Conservation (phyloP, 192 early-diverging fungal genomes). For the Linnemannia schmuckeri region DNA sequence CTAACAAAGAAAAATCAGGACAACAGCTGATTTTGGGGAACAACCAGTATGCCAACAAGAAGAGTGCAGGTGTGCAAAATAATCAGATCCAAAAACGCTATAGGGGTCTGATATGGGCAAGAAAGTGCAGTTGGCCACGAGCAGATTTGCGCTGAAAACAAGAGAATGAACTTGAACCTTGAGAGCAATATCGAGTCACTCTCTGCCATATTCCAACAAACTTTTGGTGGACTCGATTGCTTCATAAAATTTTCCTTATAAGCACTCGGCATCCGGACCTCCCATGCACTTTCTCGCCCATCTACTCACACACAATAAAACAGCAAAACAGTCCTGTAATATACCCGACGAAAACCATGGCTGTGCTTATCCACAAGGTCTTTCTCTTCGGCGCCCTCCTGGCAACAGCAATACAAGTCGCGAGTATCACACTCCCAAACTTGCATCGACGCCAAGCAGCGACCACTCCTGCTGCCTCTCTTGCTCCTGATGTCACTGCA, state of each 20-base stretch:
- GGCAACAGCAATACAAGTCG: neutral
- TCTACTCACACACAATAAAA: neutral
- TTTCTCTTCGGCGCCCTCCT: constrained; percentile 8
- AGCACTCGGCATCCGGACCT: neutral
- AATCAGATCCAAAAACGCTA: neutral
- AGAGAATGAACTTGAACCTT: neutral
- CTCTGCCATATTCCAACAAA: neutral
- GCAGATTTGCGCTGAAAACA: neutral
- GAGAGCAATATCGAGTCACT: neutral
- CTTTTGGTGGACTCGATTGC: neutral
- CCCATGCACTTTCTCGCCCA: neutral
- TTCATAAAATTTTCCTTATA: neutral
- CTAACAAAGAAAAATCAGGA: neutral
- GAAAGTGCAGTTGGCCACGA: too few relatives aligned
- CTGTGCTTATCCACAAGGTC: neutral
- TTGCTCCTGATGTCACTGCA: neutral
- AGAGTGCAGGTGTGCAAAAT: neutral
- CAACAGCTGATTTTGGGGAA: neutral
- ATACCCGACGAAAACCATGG: neutral
- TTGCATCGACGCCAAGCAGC: neutral
- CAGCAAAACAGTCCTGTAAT: neutral
- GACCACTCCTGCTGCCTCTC: neutral
- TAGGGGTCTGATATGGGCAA: neutral
- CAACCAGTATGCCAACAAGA: neutral
- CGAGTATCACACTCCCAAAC: neutral